A percentile compares a stretch with the other conserved stretches of the same genome.
These are phyloP conservation scores for Fusarium subtropicale DNA, from an alignment of 2,329 filamentous ascomycete genomes.

Conservation along the genomic window DNA sequence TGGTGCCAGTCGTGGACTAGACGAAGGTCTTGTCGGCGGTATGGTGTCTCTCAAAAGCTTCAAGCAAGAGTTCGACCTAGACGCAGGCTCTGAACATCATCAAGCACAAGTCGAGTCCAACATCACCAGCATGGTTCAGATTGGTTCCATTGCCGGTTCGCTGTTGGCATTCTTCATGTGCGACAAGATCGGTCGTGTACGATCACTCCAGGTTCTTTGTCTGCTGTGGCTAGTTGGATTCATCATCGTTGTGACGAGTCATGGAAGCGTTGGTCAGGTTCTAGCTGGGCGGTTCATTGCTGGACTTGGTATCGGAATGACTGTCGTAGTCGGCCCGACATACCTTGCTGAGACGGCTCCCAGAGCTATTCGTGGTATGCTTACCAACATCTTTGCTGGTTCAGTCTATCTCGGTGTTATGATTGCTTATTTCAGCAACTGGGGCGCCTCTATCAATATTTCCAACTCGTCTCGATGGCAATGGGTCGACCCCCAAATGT, in stretches of 20 bases:
- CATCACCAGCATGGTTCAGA: constrained; percentile 77
- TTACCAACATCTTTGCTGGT: constrained; percentile 60
- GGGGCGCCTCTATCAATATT: constrained; percentile 60
- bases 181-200: constrained; percentile 22
- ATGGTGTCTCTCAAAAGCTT: constrained; percentile 71
- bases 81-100: constrained; percentile 59
- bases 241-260: constrained; percentile 13
- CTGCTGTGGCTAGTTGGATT: constrained; percentile 15
- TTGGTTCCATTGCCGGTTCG: constrained; percentile 73
- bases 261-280: constrained; percentile 18
- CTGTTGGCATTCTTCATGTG: constrained; percentile 59
- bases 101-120: constrained; percentile 73
- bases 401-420: constrained; percentile 42
- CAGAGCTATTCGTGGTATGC: constrained; percentile 72
- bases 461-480: constrained; percentile 46
- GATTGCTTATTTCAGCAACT: constrained; percentile 73
- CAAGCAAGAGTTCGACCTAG: constrained; percentile 63
- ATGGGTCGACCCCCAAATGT: constrained; percentile 23
- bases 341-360: constrained; percentile 75
- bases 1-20: constrained; percentile 20
- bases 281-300: constrained; percentile 20
- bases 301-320: constrained; percentile 24
- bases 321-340: constrained; percentile 48
- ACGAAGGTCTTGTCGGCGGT: constrained; percentile 72
- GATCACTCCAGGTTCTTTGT: constrained; percentile 17